phyloP scores from a whole-genome alignment of 225 moss, liverwort and hornwort genomes.

The Ulota crispa region DNA sequence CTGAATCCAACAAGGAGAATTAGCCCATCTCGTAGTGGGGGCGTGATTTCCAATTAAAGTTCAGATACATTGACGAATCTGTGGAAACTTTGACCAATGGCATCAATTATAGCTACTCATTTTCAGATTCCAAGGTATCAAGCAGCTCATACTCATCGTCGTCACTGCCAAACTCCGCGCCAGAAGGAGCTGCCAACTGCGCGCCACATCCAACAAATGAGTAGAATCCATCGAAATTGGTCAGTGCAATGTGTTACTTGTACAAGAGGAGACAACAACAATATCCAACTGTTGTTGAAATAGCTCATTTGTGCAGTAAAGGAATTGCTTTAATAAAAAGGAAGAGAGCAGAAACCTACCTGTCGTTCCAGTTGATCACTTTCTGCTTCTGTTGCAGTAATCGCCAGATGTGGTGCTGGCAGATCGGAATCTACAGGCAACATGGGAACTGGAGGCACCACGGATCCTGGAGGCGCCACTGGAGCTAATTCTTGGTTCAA shows the following conservation, averaged over 20 bases:
- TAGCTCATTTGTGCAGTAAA: background rate
- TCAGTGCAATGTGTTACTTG: background rate
- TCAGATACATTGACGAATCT: background rate
- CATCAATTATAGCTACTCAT: conserved; percentile 22
- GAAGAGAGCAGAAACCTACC: conserved; percentile 9
- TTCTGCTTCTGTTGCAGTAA: conserved; percentile 15
- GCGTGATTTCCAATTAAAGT: background rate
- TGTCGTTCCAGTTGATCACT: conserved; percentile 13
- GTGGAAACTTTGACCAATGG: background rate
- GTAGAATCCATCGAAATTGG: background rate
- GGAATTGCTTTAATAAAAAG: background rate
- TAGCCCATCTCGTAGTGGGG: background rate
- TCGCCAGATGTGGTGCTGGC: conserved; percentile 25
- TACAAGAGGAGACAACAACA: background rate
- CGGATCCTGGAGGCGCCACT: conserved; percentile 20
- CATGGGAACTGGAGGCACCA: conserved; percentile 23
- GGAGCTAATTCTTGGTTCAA: conserved; percentile 49
- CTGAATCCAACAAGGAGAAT: background rate
- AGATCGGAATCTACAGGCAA: conserved; percentile 27
- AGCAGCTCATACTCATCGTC: conserved; percentile 34
- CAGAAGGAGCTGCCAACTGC: conserved; percentile 29
- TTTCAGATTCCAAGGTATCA: conserved; percentile 32
- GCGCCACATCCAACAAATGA: background rate
- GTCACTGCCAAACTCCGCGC: conserved; percentile 9
- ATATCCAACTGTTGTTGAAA: background rate